Evolutionary conservation across 805 yeast species (phyloP).

Genomic region (Clavispora asparagi): DNA sequence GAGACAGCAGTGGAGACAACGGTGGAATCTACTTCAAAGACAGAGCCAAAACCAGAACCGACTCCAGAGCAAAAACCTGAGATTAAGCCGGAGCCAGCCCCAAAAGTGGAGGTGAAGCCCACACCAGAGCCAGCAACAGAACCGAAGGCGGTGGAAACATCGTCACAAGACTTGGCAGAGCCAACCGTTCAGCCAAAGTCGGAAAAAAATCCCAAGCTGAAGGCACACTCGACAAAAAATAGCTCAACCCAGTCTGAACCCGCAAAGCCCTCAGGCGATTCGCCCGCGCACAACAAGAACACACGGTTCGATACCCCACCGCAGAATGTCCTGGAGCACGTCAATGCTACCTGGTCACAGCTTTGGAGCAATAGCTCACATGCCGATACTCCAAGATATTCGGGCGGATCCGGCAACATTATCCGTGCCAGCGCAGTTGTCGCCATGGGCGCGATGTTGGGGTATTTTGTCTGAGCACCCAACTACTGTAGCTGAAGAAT

Average conservation of each 20-base stretch:
- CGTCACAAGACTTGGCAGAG: neutral
- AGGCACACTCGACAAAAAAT: neutral
- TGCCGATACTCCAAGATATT: neutral
- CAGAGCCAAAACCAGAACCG: neutral
- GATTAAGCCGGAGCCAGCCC: neutral
- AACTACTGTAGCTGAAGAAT: neutral
- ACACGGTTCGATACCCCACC: neutral
- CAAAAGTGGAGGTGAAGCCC: neutral
- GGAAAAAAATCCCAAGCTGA: neutral
- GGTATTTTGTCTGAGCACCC: slow-evolving; percentile 4
- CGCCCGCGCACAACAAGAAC: neutral
- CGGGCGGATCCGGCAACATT: neutral
- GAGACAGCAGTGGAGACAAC: neutral
- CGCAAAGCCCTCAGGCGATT: neutral
- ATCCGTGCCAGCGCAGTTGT: neutral
- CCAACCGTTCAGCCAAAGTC: neutral
- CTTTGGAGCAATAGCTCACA: neutral
- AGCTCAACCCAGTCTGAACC: neutral
- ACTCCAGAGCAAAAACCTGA: neutral
- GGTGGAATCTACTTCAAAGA: neutral
- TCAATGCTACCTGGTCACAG: neutral
- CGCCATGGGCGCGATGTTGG: slow-evolving; percentile 1
- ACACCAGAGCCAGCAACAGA: neutral
- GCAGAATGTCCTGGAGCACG: neutral
- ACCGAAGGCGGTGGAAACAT: neutral